A percentile compares a stretch with the other conserved stretches of the same genome.
Conservation (phyloP, 2,329 filamentous ascomycete species). For the Hymenoscyphus repandus region DNA sequence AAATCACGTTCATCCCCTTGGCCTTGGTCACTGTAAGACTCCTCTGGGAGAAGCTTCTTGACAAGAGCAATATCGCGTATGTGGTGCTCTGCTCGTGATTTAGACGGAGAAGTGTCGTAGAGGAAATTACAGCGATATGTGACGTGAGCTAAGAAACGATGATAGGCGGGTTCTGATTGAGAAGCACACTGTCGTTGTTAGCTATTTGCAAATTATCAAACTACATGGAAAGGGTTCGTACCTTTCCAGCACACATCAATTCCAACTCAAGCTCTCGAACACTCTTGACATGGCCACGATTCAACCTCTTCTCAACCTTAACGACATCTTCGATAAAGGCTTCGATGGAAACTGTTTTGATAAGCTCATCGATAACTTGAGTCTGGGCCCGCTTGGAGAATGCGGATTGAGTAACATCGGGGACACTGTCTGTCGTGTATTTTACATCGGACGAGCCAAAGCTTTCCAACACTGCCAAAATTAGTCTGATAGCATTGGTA, state of each 20-base stretch:
- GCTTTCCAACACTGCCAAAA: slow-evolving; percentile 16
- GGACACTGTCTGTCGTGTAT: background rate
- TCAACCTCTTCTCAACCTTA: slow-evolving; percentile 15
- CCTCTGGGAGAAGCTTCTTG: slow-evolving; percentile 21
- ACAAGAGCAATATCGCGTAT: slow-evolving; percentile 18
- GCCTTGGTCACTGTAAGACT: slow-evolving; percentile 12
- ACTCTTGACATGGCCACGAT: slow-evolving; percentile 15
- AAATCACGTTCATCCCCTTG: slow-evolving; percentile 3
- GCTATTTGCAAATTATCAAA: background rate
- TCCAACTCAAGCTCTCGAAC: slow-evolving; percentile 21
- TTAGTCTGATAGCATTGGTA: slow-evolving; percentile 2
- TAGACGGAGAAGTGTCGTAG: slow-evolving; percentile 7
- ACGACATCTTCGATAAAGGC: slow-evolving; percentile 21
- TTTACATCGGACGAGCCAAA: slow-evolving; percentile 6
- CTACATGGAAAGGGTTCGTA: background rate
- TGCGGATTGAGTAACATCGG: slow-evolving; percentile 11
- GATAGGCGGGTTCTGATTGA: slow-evolving; percentile 17
- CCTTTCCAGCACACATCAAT: slow-evolving; percentile 23
- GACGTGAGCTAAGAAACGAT: slow-evolving; percentile 17
- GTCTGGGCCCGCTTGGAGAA: slow-evolving; percentile 17
- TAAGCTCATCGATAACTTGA: slow-evolving; percentile 21
- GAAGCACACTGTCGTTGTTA: slow-evolving; percentile 15
- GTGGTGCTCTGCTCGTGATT: slow-evolving; percentile 13
- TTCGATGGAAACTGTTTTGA: slow-evolving; percentile 16
- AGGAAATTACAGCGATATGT: slow-evolving; percentile 16